Conservation (phyloP, 2,329 filamentous ascomycete species). For the Fonsecaea pedrosoi region DNA sequence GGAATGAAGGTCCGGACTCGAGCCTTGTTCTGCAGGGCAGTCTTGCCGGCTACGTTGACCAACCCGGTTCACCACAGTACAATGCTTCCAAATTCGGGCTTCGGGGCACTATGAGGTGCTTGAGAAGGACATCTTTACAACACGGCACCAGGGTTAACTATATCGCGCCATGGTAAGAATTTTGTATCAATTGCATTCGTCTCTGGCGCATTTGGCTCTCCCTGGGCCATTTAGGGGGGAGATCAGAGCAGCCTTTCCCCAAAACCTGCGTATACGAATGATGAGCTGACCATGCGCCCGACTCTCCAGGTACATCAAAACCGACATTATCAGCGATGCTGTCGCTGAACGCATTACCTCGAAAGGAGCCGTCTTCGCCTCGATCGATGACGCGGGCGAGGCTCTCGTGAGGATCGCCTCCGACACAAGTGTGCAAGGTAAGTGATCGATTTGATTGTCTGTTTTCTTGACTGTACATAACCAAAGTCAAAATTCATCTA, state of each 20-base stretch:
- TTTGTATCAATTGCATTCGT: neutral
- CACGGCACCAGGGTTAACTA: slow-evolving; percentile 57
- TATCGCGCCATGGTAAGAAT: slow-evolving; percentile 54
- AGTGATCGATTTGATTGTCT: neutral
- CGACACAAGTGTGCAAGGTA: slow-evolving; percentile 20
- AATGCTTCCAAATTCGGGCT: slow-evolving; percentile 55
- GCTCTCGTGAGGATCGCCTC: slow-evolving; percentile 11
- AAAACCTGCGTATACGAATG: neutral
- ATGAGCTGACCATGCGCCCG: slow-evolving; percentile 13
- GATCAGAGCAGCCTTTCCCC: neutral
- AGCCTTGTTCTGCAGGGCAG: slow-evolving; percentile 44
- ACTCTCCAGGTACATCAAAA: slow-evolving; percentile 45
- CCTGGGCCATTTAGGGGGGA: too few relatives aligned
- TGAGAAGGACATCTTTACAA: slow-evolving; percentile 45
- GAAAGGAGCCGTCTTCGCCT: slow-evolving; percentile 22
- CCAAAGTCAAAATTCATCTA: neutral
- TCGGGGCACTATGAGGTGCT: slow-evolving; percentile 54
- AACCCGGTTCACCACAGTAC: slow-evolving; percentile 46
- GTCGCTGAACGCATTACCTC: slow-evolving; percentile 38
- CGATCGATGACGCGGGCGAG: slow-evolving; percentile 3
- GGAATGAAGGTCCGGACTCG: slow-evolving; percentile 41
- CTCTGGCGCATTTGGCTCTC: too few relatives aligned
- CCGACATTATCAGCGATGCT: slow-evolving; percentile 42
- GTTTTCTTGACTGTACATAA: neutral
- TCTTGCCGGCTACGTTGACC: slow-evolving; percentile 45